Conservation (phyloP, 192 early-diverging fungal genomes). For the Umbelopsis sp. region DNA sequence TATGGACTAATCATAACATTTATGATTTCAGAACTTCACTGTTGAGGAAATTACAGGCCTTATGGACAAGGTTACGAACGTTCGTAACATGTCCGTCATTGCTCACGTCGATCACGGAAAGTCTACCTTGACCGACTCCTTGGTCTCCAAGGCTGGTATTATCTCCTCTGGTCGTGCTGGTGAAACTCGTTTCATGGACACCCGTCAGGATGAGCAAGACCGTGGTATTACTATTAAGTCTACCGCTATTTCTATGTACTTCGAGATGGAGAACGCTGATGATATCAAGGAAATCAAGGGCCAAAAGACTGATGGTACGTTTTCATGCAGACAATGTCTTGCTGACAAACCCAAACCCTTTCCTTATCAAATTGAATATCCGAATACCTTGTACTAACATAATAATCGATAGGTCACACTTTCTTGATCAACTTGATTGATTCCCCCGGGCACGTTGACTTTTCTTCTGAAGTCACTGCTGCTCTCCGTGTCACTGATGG, state of each 20-base stretch:
- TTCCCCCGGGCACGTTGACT: slow-evolving; percentile 99
- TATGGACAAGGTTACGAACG: slow-evolving; percentile 72
- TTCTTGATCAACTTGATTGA: slow-evolving; percentile 99
- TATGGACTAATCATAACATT: background rate
- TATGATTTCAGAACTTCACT: slow-evolving; percentile 44
- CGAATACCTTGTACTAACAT: slow-evolving; percentile 1
- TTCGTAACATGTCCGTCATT: slow-evolving; percentile 99
- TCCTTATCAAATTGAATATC: background rate
- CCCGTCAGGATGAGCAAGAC: slow-evolving; percentile 96
- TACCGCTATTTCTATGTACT: slow-evolving; percentile 98
- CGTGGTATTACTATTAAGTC: slow-evolving; percentile 99
- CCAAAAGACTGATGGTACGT: slow-evolving; percentile 77
- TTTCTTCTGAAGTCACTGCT: slow-evolving; percentile 98
- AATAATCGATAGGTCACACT: slow-evolving; percentile 54
- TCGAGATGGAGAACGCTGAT: slow-evolving; percentile 80
- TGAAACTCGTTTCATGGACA: slow-evolving; percentile 96
- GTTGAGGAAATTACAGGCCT: slow-evolving; percentile 55
- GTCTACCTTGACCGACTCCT: slow-evolving; percentile 92
- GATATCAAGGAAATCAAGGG: slow-evolving; percentile 82
- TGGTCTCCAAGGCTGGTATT: slow-evolving; percentile 98
- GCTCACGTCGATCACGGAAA: slow-evolving; percentile 99
- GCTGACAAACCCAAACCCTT: slow-evolving; percentile 4
- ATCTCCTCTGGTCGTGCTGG: slow-evolving; percentile 94
- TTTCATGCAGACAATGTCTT: background rate
- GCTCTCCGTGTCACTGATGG: slow-evolving; percentile 99